Evolutionary conservation across 73 alveolate species (phyloP), one percentile per base, ranked within the genome.

Genomic region (Stentor roeselii): DNA sequence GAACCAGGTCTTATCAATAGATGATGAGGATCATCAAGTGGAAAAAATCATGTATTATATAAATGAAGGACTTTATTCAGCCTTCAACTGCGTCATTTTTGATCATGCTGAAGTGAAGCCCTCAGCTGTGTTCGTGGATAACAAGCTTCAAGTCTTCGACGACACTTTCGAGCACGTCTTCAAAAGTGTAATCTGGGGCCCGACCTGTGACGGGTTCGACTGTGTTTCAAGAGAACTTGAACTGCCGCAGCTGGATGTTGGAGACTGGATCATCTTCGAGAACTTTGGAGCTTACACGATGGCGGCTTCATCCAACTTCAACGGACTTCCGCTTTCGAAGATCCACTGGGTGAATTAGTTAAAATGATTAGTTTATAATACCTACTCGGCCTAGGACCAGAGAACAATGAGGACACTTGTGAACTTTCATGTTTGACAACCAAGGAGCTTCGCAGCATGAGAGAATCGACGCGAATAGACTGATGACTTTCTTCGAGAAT

Each of bases 161-260:
- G 0, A 31, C 3, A 39, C 36, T 34, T 21, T 0, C 1, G 39
- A 39, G 31, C 32, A 76, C 11, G 39, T 36, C 77, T 39, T 27
- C 38, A 21, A 76, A n/a, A 36, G 60, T 21, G 15, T 14, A 31
- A 76, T 76, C 3, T 76, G 84, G 84, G 84, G 84, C 32, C 84
- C 34, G 77, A 76, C 84, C 21, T 76, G 84, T 39, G 84, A 76
- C 39, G 75, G 77, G 11, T 15, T 21, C 32, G 84, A 76, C 77
- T 35, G 74, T 1, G 6, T 76, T 34, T 21, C 84, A 11, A 15
- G n/a, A 78, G 39, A 76, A 21, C 27, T 36, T 31, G 36, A 34
- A 31, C 78, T 76, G 2, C 84, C 84, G 3, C n/a, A 36, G 36
- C 34, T 76, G 84, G 31, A 76, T 21, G 76, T 27, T 27, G 84